Evolutionary conservation across 2,329 filamentous ascomycete genomes (phyloP).

Genomic region (Ascochyta rabiei): DNA sequence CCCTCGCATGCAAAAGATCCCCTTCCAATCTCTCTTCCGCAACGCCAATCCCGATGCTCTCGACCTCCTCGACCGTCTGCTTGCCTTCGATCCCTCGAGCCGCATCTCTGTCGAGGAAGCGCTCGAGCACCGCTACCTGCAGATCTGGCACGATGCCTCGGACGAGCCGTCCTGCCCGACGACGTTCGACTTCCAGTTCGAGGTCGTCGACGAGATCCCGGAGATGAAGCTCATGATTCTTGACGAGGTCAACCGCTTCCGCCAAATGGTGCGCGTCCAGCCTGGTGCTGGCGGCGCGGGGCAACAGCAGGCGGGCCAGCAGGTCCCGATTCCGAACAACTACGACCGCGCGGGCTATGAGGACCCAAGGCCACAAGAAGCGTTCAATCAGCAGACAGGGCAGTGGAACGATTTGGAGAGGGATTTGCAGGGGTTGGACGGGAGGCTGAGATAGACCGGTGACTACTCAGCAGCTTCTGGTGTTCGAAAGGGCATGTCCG

Average conservation of each 20-base stretch:
- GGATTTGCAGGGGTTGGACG: conserved; percentile 56
- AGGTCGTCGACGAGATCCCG: conserved; percentile 91
- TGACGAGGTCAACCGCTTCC: conserved; percentile 90
- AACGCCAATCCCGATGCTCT: conserved; percentile 95
- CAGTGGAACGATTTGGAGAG: conserved; percentile 51
- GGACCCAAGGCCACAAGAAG: conserved; percentile 67
- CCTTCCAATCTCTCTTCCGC: conserved; percentile 87
- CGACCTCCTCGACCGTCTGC: conserved; percentile 94
- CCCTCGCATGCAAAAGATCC: conserved; percentile 91
- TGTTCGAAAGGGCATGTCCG: background rate
- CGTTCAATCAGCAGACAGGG: conserved; percentile 49
- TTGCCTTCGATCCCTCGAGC: conserved; percentile 92
- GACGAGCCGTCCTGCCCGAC: conserved; percentile 94
- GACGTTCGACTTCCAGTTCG: conserved; percentile 97
- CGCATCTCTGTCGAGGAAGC: conserved; percentile 95
- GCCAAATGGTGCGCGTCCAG: conserved; percentile 60
- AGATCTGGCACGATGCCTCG: conserved; percentile 97
- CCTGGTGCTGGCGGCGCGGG: conserved; percentile 38
- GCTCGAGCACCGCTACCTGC: conserved; percentile 92
- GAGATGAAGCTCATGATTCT: conserved; percentile 98
- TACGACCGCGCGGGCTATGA: conserved; percentile 64
- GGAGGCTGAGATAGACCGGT: conserved; percentile 24
- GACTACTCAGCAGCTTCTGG: background rate
- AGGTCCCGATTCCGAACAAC: conserved; percentile 68
- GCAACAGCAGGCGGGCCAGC: conserved; percentile 49